Conservation (phyloP, 2,329 filamentous ascomycete species). For the Fusarium sp. region DNA sequence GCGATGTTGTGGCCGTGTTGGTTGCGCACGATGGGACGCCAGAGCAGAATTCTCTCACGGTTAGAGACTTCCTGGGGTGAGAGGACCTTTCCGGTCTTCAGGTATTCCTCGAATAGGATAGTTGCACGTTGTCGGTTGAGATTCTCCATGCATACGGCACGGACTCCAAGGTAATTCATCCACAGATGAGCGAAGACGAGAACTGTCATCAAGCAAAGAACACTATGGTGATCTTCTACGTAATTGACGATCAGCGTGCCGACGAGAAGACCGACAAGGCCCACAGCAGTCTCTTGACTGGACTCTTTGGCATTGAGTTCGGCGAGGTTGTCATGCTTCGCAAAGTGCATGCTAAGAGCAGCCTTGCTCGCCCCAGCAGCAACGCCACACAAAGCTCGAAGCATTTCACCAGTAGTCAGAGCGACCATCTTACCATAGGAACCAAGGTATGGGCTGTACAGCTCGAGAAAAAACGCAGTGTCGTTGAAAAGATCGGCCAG, state of each 20-base stretch:
- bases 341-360: conserved; percentile 92
- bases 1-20: conserved; percentile 45
- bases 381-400: conserved; percentile 82
- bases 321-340: conserved; percentile 85
- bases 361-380: conserved; percentile 92
- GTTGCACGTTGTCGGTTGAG: conserved; percentile 90
- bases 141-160: conserved; percentile 83
- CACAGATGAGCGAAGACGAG: conserved; percentile 82
- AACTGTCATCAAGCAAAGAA: conserved; percentile 78
- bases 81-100: conserved; percentile 65
- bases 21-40: conserved; percentile 53
- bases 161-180: conserved; percentile 89
- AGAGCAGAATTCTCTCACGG: conserved; percentile 72
- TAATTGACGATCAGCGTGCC: conserved; percentile 85
- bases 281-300: conserved; percentile 94
- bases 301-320: conserved; percentile 96
- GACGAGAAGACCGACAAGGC: conserved; percentile 85
- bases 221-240: conserved; percentile 77
- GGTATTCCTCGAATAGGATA: conserved; percentile 75
- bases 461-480: conserved; percentile 85
- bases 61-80: conserved; percentile 75
- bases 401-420: conserved; percentile 64
- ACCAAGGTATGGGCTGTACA: conserved; percentile 81
- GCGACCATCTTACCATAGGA: conserved; percentile 63
- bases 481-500: conserved; percentile 92